Conservation (phyloP, 202 grass and related monocot genomes). For the Dendrocalamus latiflorus region DNA sequence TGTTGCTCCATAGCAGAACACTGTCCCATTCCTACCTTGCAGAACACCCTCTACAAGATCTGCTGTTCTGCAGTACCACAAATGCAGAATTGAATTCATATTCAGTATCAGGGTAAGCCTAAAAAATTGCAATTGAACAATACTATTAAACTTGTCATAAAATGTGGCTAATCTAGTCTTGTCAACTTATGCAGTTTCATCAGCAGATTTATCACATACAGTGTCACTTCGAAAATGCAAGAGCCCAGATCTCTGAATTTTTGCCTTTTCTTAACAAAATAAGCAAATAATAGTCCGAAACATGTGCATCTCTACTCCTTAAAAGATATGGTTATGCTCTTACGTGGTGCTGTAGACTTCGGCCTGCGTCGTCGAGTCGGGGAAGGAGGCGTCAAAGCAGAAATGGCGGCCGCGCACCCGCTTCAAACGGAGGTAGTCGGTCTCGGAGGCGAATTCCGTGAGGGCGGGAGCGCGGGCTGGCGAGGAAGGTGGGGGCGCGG, state of each 20-base stretch:
- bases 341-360: slow-evolving; percentile 91
- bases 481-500: no score
- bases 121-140: background rate
- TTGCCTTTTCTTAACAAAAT: no score
- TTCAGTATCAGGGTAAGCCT: background rate
- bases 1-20: slow-evolving; percentile 98
- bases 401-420: slow-evolving; percentile 82
- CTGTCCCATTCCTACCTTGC: slow-evolving; percentile 88
- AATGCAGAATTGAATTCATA: background rate
- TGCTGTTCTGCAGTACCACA: slow-evolving; percentile 56
- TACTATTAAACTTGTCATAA: background rate
- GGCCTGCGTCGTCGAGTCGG: slow-evolving; percentile 65
- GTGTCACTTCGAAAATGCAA: background rate
- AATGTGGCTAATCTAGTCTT: background rate
- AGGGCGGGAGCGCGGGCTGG: no score
- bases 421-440: slow-evolving; percentile 87
- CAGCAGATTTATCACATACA: background rate
- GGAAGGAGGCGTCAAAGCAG: slow-evolving; percentile 89
- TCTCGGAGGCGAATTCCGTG: slow-evolving; percentile 79
- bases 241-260: no score
- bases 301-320: slow-evolving; percentile 1
- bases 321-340: slow-evolving; percentile 20
- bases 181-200: background rate
- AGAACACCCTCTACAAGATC: slow-evolving; percentile 87
- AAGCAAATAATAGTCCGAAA: no score